Conservation (phyloP, 192 early-diverging fungal genomes). For the Ramicandelaber brevisporus region DNA sequence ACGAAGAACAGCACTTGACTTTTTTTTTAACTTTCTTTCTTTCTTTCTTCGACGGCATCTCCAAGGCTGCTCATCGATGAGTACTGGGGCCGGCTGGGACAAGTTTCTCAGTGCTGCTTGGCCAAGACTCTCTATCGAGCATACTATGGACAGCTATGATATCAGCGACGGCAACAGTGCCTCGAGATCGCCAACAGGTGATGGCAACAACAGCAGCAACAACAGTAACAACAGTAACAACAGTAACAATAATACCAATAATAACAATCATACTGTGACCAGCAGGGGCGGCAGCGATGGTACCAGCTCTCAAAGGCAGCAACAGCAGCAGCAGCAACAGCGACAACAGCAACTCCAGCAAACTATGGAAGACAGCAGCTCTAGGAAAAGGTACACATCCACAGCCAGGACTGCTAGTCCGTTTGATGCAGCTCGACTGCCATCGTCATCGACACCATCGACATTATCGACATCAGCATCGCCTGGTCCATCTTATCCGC, state of each 20-base stretch:
- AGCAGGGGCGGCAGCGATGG: conserved; percentile 1
- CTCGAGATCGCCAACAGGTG: conserved; percentile 1
- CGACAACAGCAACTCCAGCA: conserved; percentile 1
- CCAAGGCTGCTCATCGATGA: conserved; percentile 1
- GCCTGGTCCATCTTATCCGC: too few relatives aligned
- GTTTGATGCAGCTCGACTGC: too few relatives aligned
- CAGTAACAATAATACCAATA: background rate
- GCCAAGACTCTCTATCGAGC: conserved; percentile 6
- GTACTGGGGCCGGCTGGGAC: conserved; percentile 2
- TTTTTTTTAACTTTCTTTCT: background rate
- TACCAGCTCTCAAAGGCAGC: conserved; percentile 1
- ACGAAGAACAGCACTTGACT: too few relatives aligned
- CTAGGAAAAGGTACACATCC: background rate
- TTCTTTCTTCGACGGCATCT: background rate
- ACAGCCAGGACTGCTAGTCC: too few relatives aligned
- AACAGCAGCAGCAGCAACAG: conserved; percentile 1
- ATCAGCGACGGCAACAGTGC: background rate
- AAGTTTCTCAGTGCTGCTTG: conserved; percentile 6
- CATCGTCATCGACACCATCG: too few relatives aligned
- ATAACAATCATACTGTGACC: background rate
- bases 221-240: conserved; percentile 2
- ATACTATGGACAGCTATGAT: conserved; percentile 8
- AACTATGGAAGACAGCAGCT: background rate
- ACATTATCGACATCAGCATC: too few relatives aligned
- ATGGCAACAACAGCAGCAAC: conserved; percentile 3